phyloP scores from a whole-genome alignment of 2,329 filamentous ascomycete genomes.

The Basipetospora chlamydospora region DNA sequence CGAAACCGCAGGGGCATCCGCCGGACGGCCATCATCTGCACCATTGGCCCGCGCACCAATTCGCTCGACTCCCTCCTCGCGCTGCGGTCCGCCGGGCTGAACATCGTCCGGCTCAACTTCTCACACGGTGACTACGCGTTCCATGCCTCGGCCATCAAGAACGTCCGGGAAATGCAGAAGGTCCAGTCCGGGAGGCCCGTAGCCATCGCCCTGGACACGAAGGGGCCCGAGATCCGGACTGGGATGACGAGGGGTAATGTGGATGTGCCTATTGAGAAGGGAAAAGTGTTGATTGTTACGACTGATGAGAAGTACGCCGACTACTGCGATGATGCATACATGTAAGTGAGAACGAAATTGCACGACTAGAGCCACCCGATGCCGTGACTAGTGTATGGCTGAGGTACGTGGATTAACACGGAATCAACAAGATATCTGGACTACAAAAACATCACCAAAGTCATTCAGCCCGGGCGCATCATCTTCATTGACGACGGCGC shows the following conservation, averaged over 20 bases:
- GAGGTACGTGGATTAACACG: no score
- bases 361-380: no score
- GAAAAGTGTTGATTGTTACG: not conserved
- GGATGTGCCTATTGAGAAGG: slow-evolving; percentile 37
- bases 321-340: not conserved
- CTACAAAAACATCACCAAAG: slow-evolving; percentile 99
- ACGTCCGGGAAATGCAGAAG: slow-evolving; percentile 67
- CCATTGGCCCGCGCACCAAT: slow-evolving; percentile 98
- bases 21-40: slow-evolving; percentile 95
- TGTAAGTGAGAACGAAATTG: slow-evolving; percentile 3
- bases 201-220: slow-evolving; percentile 66
- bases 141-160: slow-evolving; percentile 84
- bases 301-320: slow-evolving; percentile 2
- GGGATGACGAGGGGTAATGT: slow-evolving; percentile 57
- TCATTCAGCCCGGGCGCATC: slow-evolving; percentile 76
- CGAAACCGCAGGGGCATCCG: slow-evolving; percentile 79
- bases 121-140: slow-evolving; percentile 49
- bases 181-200: slow-evolving; percentile 59
- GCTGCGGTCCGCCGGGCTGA: slow-evolving; percentile 79
- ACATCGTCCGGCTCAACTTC: slow-evolving; percentile 99
- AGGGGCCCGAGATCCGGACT: slow-evolving; percentile 34
- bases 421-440: slow-evolving; percentile 82
- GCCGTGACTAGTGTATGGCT: no score
- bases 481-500: slow-evolving; percentile 99
- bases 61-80: slow-evolving; percentile 91